phyloP scores from a whole-genome alignment of 495 filamentous ascomycete genomes.

The Poronia punctata region DNA sequence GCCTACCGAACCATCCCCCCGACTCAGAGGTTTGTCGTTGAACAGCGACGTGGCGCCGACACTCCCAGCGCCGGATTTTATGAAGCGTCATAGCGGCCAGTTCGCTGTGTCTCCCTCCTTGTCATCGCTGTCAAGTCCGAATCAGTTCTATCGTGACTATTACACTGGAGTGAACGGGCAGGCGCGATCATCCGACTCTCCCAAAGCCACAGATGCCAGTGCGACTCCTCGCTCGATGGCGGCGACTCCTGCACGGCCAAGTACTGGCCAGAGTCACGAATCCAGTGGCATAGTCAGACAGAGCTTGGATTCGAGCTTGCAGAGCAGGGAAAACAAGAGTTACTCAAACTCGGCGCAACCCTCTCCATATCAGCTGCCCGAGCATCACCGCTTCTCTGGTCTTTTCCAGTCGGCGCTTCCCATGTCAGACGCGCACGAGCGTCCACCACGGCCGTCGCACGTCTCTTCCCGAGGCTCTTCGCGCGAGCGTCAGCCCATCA shows the following conservation, averaged over 20 bases:
- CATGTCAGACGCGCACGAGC: constrained; percentile 55
- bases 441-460: constrained; percentile 35
- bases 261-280: constrained; percentile 46
- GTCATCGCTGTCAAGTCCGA: constrained; percentile 39
- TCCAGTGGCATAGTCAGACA: constrained; percentile 35
- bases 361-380: constrained; percentile 30
- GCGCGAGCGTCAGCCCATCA: constrained; percentile 34
- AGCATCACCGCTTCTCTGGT: constrained; percentile 50
- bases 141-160: constrained; percentile 42
- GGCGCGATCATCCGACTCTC: constrained; percentile 31
- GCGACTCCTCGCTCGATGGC: constrained; percentile 26
- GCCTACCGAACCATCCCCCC: constrained; percentile 31
- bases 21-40: constrained; percentile 50
- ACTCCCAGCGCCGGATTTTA: constrained; percentile 51
- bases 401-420: constrained; percentile 84
- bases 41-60: constrained; percentile 58
- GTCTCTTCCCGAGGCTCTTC: constrained; percentile 45
- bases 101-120: constrained; percentile 47
- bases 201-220: constrained; percentile 36
- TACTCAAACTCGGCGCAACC: constrained; percentile 43
- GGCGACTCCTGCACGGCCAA: constrained; percentile 32
- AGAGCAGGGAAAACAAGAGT: constrained; percentile 25
- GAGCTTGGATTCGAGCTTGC: constrained; percentile 36
- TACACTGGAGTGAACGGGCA: constrained; percentile 37
- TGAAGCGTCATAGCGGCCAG: constrained; percentile 48